Evolutionary conservation across 306 rosid species (phyloP).

Genomic region (Vigna radiata): DNA sequence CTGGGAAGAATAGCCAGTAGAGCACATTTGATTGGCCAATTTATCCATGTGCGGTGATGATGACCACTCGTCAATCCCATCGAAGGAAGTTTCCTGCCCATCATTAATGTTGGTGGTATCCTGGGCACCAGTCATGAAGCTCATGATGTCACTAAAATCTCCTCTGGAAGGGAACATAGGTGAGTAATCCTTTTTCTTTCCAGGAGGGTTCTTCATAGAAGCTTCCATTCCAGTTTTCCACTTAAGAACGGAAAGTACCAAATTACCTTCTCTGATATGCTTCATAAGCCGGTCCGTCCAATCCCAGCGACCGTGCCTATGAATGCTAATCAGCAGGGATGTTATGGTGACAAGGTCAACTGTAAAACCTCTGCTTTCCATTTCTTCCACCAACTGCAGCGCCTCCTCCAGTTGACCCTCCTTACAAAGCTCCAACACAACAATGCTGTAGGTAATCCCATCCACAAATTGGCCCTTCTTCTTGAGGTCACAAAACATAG

Average conservation of each 20-base stretch:
- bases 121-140: constrained; percentile 50
- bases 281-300: constrained; percentile 87
- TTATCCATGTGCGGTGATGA: constrained; percentile 84
- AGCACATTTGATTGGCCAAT: constrained; percentile 60
- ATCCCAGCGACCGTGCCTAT: constrained; percentile 75
- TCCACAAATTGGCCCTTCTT: constrained; percentile 89
- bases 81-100: constrained; percentile 29
- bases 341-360: constrained; percentile 84
- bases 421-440: constrained; percentile 75
- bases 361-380: constrained; percentile 84
- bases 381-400: constrained; percentile 76
- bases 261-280: constrained; percentile 76
- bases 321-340: constrained; percentile 71
- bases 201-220: constrained; percentile 62
- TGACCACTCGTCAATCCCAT: constrained; percentile 69
- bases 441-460: constrained; percentile 79
- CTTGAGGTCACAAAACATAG: constrained; percentile 82
- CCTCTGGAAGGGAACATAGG: constrained; percentile 72
- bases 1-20: constrained; percentile 48
- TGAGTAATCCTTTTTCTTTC: constrained; percentile 64
- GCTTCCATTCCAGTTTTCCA: constrained; percentile 89
- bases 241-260: constrained; percentile 68
- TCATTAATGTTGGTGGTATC: constrained; percentile 33
- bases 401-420: constrained; percentile 84
- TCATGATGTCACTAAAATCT: constrained; percentile 63